Conservation (phyloP, 257 asterid species). For the Misopates orontium region DNA sequence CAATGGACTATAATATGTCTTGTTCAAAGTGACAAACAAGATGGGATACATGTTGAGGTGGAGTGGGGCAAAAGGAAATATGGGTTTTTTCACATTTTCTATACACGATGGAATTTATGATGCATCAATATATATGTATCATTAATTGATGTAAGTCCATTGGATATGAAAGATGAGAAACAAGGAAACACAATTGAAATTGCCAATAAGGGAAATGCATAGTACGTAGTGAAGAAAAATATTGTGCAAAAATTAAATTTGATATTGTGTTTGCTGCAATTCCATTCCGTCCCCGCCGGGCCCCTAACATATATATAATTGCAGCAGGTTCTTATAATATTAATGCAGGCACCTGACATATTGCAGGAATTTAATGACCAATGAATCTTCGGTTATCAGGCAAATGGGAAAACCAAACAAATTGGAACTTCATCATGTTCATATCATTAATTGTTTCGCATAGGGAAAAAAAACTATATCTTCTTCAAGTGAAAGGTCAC, state of each 20-base stretch:
- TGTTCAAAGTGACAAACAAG: constrained; percentile 34
- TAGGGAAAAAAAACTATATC: not conserved
- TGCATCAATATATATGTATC: constrained; percentile 55
- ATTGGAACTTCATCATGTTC: not conserved
- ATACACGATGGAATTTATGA: constrained; percentile 42
- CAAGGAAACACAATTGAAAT: constrained; percentile 17
- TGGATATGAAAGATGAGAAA: not conserved
- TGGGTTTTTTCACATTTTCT: constrained; percentile 26
- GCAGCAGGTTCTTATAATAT: not conserved
- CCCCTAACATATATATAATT: not conserved
- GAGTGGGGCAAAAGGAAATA: constrained; percentile 31
- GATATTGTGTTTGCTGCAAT: constrained; percentile 16
- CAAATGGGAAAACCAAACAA: not conserved
- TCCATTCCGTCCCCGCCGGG: not conserved
- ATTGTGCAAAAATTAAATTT: constrained; percentile 11
- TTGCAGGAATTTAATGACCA: constrained; percentile 28
- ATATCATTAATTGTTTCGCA: not conserved
- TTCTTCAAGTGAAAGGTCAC: not conserved
- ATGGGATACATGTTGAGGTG: not conserved
- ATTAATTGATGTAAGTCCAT: constrained; percentile 39
- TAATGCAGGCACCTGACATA: constrained; percentile 23
- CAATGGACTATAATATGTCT: constrained; percentile 14
- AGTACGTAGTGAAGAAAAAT: constrained; percentile 9
- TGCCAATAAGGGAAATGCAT: constrained; percentile 20
- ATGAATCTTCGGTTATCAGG: not conserved